Evolutionary conservation across 495 filamentous ascomycete genomes (phyloP).

Genomic region (Tricharina praecox): DNA sequence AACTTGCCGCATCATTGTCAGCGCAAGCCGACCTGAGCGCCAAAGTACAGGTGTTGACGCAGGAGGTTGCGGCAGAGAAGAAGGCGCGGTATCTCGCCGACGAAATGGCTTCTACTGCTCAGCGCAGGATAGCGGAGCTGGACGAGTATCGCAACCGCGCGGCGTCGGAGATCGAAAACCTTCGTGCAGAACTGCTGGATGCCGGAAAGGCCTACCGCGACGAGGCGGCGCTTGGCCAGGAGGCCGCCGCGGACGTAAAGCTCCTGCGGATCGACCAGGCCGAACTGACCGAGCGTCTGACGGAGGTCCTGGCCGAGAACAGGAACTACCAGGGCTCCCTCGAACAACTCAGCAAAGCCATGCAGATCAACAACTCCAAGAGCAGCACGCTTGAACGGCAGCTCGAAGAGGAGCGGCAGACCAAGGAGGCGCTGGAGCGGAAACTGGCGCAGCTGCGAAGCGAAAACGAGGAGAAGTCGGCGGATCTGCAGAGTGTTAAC

Average conservation of each 20-base stretch:
- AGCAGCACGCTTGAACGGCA: conserved; percentile 58
- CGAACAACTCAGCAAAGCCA: conserved; percentile 56
- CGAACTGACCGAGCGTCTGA: conserved; percentile 53
- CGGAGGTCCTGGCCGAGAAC: conserved; percentile 46
- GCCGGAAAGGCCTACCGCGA: conserved; percentile 57
- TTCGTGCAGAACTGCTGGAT: conserved; percentile 70
- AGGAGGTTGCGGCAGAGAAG: conserved; percentile 64
- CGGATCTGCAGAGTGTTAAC: conserved; percentile 59
- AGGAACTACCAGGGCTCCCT: conserved; percentile 59
- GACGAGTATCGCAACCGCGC: conserved; percentile 67
- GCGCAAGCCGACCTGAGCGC: conserved; percentile 58
- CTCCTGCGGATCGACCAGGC: conserved; percentile 69
- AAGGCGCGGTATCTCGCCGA: conserved; percentile 69
- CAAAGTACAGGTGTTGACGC: conserved; percentile 45
- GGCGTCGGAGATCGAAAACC: conserved; percentile 61
- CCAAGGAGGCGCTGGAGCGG: conserved; percentile 58
- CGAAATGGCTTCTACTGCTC: conserved; percentile 64
- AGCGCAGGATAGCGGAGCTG: conserved; percentile 65
- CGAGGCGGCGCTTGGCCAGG: conserved; percentile 53
- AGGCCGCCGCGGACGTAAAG: conserved; percentile 55
- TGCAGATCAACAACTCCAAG: conserved; percentile 61
- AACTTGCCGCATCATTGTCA: conserved; percentile 63
- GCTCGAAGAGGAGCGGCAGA: conserved; percentile 64
- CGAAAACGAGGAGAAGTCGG: conserved; percentile 68
- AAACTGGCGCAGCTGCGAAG: conserved; percentile 63